Evolutionary conservation across 108 stramenopile genomes (phyloP).

Genomic region (Pseudonitzschia delicatissima): DNA sequence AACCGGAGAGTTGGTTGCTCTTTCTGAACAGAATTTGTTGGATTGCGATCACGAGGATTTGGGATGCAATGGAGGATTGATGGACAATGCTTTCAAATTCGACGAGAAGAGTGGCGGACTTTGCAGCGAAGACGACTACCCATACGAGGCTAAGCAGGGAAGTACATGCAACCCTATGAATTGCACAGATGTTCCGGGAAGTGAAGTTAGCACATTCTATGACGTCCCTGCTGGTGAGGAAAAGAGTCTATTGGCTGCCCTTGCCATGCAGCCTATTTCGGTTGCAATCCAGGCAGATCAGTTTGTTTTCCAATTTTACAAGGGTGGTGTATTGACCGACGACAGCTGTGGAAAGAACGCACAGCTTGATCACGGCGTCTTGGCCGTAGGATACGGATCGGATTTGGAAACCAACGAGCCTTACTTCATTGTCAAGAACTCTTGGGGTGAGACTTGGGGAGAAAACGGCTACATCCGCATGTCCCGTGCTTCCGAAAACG

Average conservation of each 20-base stretch:
- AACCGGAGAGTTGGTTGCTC: slow-evolving; percentile 78
- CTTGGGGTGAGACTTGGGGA: slow-evolving; percentile 85
- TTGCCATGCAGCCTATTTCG: slow-evolving; percentile 75
- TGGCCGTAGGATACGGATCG: slow-evolving; percentile 94
- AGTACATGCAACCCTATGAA: slow-evolving; percentile 49
- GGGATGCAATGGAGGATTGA: slow-evolving; percentile 94
- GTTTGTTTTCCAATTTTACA: slow-evolving; percentile 94
- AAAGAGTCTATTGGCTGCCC: slow-evolving; percentile 65
- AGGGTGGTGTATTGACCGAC: slow-evolving; percentile 84
- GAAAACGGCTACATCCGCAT: slow-evolving; percentile 88
- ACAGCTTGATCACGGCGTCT: slow-evolving; percentile 92
- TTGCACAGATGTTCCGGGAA: slow-evolving; percentile 76
- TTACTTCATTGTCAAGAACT: slow-evolving; percentile 78
- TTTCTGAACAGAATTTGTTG: slow-evolving; percentile 94
- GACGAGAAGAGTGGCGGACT: slow-evolving; percentile 77
- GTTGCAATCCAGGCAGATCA: slow-evolving; percentile 81
- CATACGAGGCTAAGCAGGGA: slow-evolving; percentile 69
- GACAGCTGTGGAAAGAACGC: slow-evolving; percentile 61
- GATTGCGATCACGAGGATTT: slow-evolving; percentile 88
- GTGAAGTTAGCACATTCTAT: slow-evolving; percentile 68
- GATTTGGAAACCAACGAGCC: slow-evolving; percentile 59
- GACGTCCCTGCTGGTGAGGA: slow-evolving; percentile 75
- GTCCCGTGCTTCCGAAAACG: slow-evolving; percentile 64
- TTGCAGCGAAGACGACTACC: slow-evolving; percentile 89
- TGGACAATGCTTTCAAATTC: slow-evolving; percentile 94